A percentile compares a stretch with the other conserved stretches of the same genome.
Conservation (phyloP, 2,329 filamentous ascomycete species). For the Colletotrichum sidae region DNA sequence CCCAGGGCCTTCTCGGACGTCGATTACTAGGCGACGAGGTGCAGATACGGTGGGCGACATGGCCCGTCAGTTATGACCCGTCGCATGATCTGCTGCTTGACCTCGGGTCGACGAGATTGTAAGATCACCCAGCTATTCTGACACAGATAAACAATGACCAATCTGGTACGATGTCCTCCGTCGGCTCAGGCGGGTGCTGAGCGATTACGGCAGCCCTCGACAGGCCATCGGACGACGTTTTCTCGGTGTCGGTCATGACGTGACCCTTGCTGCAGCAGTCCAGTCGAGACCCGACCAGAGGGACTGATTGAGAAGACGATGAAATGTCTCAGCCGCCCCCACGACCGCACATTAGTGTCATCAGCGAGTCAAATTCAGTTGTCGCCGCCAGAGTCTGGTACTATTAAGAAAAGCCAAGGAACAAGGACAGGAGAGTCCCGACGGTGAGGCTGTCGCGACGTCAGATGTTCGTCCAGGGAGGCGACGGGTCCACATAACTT, state of each 20-base stretch:
- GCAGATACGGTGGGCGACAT: too few relatives aligned
- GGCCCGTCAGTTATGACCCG: not conserved
- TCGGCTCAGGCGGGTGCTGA: not conserved
- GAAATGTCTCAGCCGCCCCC: not conserved
- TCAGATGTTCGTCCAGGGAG: conserved; percentile 4
- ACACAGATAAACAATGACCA: not conserved
- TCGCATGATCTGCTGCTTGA: not conserved
- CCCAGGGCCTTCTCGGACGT: too few relatives aligned
- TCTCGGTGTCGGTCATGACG: not conserved
- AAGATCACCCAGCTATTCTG: not conserved
- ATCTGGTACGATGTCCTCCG: not conserved
- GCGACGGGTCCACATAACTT: not conserved
- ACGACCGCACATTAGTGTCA: too few relatives aligned
- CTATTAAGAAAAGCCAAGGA: not conserved
- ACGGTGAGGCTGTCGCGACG: conserved; percentile 22
- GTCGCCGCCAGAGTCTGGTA: not conserved
- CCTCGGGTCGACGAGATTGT: not conserved
- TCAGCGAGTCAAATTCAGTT: too few relatives aligned
- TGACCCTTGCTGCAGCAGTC: not conserved
- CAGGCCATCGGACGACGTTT: not conserved
- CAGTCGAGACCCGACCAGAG: not conserved
- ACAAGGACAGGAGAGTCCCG: not conserved
- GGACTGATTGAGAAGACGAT: too few relatives aligned
- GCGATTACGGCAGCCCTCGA: not conserved
- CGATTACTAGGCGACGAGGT: too few relatives aligned